Percentiles rank a stretch among this genome's conserved stretches.
Evolutionary conservation across 2,329 filamentous ascomycete genomes (phyloP).

Genomic region (Pezicula neosporulosa): DNA sequence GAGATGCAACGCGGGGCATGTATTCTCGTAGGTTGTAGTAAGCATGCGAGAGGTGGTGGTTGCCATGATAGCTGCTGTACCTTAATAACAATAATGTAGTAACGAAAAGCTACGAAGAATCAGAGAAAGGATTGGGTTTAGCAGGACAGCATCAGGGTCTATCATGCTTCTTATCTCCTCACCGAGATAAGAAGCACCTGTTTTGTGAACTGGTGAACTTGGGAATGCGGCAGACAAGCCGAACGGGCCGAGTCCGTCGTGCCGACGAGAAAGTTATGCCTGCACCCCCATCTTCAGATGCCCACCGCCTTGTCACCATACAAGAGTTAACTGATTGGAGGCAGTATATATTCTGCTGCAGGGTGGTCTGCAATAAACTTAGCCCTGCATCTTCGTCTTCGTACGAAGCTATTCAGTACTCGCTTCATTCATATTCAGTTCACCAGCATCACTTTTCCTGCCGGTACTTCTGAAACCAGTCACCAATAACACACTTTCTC

Average conservation of each 20-base stretch:
- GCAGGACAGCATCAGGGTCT: neutral
- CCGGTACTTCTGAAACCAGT: neutral
- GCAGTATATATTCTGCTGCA: no score
- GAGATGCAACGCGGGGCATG: neutral
- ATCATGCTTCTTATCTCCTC: no score
- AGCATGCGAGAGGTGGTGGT: neutral
- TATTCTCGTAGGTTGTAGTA: conserved; percentile 1
- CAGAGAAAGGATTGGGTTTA: neutral
- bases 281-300: neutral
- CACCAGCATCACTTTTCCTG: neutral
- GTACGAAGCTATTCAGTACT: neutral
- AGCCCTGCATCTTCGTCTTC: no score
- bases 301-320: no score
- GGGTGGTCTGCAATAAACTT: no score
- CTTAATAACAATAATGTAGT: neutral
- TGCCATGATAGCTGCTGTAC: neutral
- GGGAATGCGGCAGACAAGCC: neutral
- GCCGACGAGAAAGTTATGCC: neutral
- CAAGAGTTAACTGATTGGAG: no score
- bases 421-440: no score
- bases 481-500: neutral
- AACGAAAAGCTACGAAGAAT: neutral
- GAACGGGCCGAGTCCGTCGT: neutral
- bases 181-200: neutral
- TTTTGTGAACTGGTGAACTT: neutral